Conservation (phyloP, 345 rosid genomes). For the Alliaria petiolata region DNA sequence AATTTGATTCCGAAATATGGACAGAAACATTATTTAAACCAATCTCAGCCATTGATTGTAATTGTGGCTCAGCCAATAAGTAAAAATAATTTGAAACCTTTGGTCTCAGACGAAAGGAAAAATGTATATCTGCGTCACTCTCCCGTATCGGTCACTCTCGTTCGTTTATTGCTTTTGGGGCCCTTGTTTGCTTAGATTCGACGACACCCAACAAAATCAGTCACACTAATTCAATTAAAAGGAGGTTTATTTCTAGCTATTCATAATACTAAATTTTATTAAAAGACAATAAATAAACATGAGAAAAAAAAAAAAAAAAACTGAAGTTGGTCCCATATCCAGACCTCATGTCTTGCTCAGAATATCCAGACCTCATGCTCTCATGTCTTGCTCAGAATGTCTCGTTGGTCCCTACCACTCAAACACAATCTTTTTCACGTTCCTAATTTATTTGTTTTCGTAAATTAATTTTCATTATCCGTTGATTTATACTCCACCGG, state of each 20-base stretch:
- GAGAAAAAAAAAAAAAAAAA: neutral
- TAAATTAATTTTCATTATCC: neutral
- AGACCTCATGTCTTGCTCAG: neutral
- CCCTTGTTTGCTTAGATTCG: constrained; percentile 7
- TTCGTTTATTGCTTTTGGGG: constrained; percentile 8
- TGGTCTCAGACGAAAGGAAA: neutral
- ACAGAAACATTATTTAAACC: neutral
- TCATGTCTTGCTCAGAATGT: neutral
- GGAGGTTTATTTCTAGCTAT: neutral
- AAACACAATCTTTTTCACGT: constrained; percentile 23
- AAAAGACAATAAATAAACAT: neutral
- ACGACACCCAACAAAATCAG: neutral
- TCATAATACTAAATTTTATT: neutral
- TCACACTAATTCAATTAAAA: neutral
- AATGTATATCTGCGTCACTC: neutral
- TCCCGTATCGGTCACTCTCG: neutral
- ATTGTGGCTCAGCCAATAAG: neutral
- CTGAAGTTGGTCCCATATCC: constrained; percentile 9
- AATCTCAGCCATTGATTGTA: constrained; percentile 2
- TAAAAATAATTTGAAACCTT: neutral
- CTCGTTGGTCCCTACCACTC: constrained; percentile 8
- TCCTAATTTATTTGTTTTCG: neutral
- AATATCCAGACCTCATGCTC: neutral
- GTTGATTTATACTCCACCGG: neutral
- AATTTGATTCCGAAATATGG: constrained; percentile 9